Conservation (phyloP, 768 basidiomycete genomes). For the Gloeopeniophorella convolvens region DNA sequence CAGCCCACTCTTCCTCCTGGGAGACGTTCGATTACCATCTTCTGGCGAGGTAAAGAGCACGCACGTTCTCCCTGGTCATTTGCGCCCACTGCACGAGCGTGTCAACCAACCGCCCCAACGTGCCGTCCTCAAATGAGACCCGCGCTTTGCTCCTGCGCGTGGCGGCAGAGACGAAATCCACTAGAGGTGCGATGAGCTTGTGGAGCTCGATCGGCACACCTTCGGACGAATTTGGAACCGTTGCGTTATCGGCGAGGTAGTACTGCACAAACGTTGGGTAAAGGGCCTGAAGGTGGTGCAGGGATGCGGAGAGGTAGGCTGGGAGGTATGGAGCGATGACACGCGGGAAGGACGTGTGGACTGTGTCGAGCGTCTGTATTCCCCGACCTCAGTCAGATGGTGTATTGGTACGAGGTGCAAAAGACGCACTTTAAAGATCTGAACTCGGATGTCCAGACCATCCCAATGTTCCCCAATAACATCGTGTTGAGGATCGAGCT, state of each 20-base stretch:
- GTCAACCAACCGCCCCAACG: constrained; percentile 44
- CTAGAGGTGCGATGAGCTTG: constrained; percentile 67
- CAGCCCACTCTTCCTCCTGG: constrained; percentile 88
- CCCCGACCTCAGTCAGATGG: constrained; percentile 3
- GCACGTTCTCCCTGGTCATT: constrained; percentile 86
- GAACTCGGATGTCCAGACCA: constrained; percentile 66
- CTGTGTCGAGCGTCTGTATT: constrained; percentile 66
- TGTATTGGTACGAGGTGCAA: not conserved
- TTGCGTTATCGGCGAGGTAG: constrained; percentile 51
- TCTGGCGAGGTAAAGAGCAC: constrained; percentile 23
- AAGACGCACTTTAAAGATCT: constrained; percentile 71
- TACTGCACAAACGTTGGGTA: constrained; percentile 55
- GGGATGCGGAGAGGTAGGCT: constrained; percentile 50
- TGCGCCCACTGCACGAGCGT: constrained; percentile 66
- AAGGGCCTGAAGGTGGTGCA: constrained; percentile 52
- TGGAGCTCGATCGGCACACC: constrained; percentile 72
- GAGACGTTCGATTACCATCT: constrained; percentile 1
- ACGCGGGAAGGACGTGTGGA: constrained; percentile 78
- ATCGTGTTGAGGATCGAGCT: constrained; percentile 56
- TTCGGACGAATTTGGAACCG: constrained; percentile 60
- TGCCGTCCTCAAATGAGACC: constrained; percentile 51
- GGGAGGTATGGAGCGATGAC: constrained; percentile 57
- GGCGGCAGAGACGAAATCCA: constrained; percentile 72
- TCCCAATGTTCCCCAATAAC: constrained; percentile 70
- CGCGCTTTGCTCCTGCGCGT: constrained; percentile 59